Percentiles rank a stretch among this genome's conserved stretches.
These are phyloP conservation scores for Candida fluviatilis DNA, from an alignment of 805 yeast species.

Conservation along the genomic window DNA sequence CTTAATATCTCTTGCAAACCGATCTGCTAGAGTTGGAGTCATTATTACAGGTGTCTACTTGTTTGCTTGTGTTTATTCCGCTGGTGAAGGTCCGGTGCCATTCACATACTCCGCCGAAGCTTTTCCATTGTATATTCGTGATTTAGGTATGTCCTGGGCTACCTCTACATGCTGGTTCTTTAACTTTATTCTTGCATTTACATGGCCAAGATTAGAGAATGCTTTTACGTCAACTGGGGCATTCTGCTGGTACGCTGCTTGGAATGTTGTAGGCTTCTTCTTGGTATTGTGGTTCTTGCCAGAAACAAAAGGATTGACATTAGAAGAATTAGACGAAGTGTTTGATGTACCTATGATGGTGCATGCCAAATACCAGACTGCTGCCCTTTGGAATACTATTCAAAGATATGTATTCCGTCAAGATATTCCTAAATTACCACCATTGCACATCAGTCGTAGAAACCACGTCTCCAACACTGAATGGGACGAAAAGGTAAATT, in stretches of 20 bases:
- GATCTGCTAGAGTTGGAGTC: slow-evolving; percentile 53
- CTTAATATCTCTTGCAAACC: slow-evolving; percentile 50
- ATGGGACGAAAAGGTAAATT: slow-evolving; percentile 60
- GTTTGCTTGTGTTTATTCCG: slow-evolving; percentile 69
- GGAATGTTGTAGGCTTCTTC: slow-evolving; percentile 71
- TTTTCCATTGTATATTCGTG: slow-evolving; percentile 74
- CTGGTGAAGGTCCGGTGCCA: slow-evolving; percentile 89
- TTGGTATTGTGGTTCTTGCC: slow-evolving; percentile 69
- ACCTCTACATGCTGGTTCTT: slow-evolving; percentile 75
- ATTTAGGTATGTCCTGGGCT: slow-evolving; percentile 76
- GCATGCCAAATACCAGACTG: slow-evolving; percentile 46
- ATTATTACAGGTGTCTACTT: slow-evolving; percentile 70
- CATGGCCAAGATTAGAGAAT: slow-evolving; percentile 71
- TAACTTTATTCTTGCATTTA: slow-evolving; percentile 64
- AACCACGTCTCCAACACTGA: slow-evolving; percentile 56
- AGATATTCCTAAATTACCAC: slow-evolving; percentile 46
- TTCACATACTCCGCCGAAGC: slow-evolving; percentile 84
- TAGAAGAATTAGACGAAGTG: slow-evolving; percentile 74
- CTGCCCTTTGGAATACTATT: slow-evolving; percentile 36
- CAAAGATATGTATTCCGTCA: slow-evolving; percentile 44
- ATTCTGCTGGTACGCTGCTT: slow-evolving; percentile 83
- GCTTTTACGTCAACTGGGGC: slow-evolving; percentile 81
- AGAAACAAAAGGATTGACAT: slow-evolving; percentile 62
- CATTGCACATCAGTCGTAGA: slow-evolving; percentile 54
- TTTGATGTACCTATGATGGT: slow-evolving; percentile 55